Base-by-base conservation (phyloP, 371 early-diverging fungal genomes). In the Syncephalastrum monosporum region DNA sequence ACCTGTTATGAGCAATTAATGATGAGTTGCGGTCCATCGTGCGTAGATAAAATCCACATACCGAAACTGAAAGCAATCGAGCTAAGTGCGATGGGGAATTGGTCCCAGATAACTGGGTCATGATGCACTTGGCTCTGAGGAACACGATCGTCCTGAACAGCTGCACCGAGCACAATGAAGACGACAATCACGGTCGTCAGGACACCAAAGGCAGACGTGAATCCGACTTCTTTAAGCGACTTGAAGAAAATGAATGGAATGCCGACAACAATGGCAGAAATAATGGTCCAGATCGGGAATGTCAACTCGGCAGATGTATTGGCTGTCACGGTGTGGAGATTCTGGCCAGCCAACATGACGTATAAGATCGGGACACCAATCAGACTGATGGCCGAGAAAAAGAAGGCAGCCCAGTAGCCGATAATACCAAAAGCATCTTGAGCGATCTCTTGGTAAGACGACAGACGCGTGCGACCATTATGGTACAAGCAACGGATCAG, bases 181-280 rank as follows among this genome's bases (percentile, higher is more conserved):
- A 81, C 69, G 4, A 69, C 72, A 29, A 74, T 59, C 0, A 79
- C 42, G 0, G 83, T 77, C 0, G 79, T 69, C 5, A 82, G 24
- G 64, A 67, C 51, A 63, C 74, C 71, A 16, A 64, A 57, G 3
- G 67, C 57, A 19, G 62, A 61, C 15, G 83, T 53, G 50, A 88
- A 66, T 6, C 89, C 89, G 19, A 89, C 85, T 63, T 93, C 93
- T 53, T 86, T 86, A 70, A 90, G 79, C 14, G 86, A 79, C 67
- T 86, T 88, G 47, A 87, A 77, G 23, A 77, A 61, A 38, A 90
- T 75, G 57, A 89, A 87, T 0, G 91, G 91, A 15, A 90, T 64
- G 60, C 80, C 77, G 50, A 93, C 83, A 17, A 84, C 52, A 7
- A 76, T 59, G 17, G 83, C 79, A 21, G 84, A 83, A 24, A 93